Conservation (phyloP, 495 filamentous ascomycete species). For the Stereocaulon alpinum region DNA sequence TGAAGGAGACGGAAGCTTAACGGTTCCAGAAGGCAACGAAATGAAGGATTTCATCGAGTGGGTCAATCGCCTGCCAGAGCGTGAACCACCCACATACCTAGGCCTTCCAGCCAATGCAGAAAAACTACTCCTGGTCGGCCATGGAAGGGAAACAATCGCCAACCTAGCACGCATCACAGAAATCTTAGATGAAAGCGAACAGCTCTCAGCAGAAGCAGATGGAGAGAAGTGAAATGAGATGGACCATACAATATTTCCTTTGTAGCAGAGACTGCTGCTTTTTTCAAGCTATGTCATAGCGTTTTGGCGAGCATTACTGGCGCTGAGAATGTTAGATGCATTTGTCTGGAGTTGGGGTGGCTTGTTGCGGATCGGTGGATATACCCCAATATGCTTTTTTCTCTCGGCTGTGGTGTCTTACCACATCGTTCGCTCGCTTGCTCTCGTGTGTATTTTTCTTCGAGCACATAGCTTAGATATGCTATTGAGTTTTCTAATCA, state of each 20-base stretch:
- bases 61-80: constrained; percentile 85
- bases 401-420: not conserved
- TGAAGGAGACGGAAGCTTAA: constrained; percentile 51
- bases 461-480: constrained; percentile 4
- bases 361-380: constrained; percentile 1
- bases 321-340: constrained; percentile 16
- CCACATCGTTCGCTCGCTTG: not conserved
- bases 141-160: constrained; percentile 74
- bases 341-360: constrained; percentile 3
- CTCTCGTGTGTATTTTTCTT: no score
- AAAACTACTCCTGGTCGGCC: constrained; percentile 84
- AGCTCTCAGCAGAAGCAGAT: constrained; percentile 63
- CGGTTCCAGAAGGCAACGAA: constrained; percentile 66
- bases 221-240: not conserved
- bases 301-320: constrained; percentile 21
- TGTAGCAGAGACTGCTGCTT: not conserved
- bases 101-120: constrained; percentile 93
- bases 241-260: constrained; percentile 1
- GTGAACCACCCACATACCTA: constrained; percentile 94
- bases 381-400: constrained; percentile 9
- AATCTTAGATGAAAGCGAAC: constrained; percentile 88
- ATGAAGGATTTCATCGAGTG: constrained; percentile 82
- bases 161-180: constrained; percentile 75
- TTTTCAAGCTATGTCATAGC: constrained; percentile 6
- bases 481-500: not conserved